A percentile compares a stretch with the other conserved stretches of the same genome.
Evolutionary conservation across 1,284 basidiomycete species (phyloP).

Genomic region (Thecaphora thlaspeos): DNA sequence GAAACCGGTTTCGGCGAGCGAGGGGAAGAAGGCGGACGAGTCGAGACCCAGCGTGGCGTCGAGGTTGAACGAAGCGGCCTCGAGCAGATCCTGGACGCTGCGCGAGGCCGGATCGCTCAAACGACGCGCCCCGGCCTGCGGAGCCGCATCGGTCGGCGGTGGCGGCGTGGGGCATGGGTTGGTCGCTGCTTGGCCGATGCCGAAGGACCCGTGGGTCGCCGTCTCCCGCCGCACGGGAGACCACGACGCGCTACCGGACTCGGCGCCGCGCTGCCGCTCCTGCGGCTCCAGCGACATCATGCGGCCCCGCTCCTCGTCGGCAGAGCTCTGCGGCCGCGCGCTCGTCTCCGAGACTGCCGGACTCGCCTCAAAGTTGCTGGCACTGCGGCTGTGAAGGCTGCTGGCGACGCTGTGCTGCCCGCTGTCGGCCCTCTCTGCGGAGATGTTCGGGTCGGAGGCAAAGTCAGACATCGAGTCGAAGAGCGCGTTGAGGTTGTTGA

Average conservation of each 20-base stretch:
- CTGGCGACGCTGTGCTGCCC: not conserved
- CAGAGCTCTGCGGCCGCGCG: not conserved
- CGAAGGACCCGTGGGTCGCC: too few relatives aligned
- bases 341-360: too few relatives aligned
- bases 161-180: not conserved
- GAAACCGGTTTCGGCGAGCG: not conserved
- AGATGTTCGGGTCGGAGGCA: not conserved
- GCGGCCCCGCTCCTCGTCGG: not conserved
- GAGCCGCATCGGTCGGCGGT: too few relatives aligned
- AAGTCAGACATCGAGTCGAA: constrained; percentile 2
- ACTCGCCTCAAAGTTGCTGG: too few relatives aligned
- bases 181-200: not conserved
- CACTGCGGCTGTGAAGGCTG: not conserved
- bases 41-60: not conserved
- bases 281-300: not conserved
- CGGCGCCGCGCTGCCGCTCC: not conserved
- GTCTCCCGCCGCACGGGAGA: too few relatives aligned
- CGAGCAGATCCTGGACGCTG: not conserved
- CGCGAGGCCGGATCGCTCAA: not conserved
- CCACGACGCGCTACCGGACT: not conserved
- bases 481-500: not conserved
- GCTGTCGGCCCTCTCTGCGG: not conserved
- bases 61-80: not conserved
- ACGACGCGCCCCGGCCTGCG: not conserved
- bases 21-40: not conserved